These are phyloP conservation scores for Curvularia eragrostidis DNA, from an alignment of 2,329 filamentous ascomycete genomes.

Conservation along the genomic window DNA sequence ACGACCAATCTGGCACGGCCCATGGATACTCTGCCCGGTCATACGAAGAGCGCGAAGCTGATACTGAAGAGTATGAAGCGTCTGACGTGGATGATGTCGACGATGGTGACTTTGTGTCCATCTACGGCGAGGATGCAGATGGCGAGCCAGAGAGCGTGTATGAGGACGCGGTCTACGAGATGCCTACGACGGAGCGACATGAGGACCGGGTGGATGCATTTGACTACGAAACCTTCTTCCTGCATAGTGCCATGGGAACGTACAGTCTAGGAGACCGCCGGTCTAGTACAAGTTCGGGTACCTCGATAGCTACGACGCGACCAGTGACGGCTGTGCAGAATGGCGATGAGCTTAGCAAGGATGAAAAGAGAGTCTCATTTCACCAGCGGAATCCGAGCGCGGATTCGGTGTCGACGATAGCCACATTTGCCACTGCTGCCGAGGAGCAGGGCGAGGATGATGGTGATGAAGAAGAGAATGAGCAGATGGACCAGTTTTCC, in stretches of 20 bases:
- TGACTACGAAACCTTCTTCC: constrained; percentile 94
- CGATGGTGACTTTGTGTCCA: constrained; percentile 43
- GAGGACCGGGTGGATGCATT: constrained; percentile 95
- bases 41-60: constrained; percentile 36
- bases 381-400: constrained; percentile 62
- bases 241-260: constrained; percentile 88
- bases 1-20: background rate
- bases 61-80: constrained; percentile 28
- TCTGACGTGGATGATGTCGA: constrained; percentile 50
- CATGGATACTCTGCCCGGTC: constrained; percentile 12
- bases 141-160: constrained; percentile 49
- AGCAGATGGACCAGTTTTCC: constrained; percentile 51
- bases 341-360: constrained; percentile 26
- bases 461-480: constrained; percentile 50
- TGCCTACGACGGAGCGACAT: constrained; percentile 64
- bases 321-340: constrained; percentile 40
- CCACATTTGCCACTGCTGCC: constrained; percentile 68
- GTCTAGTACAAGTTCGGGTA: constrained; percentile 60
- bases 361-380: constrained; percentile 38
- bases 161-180: constrained; percentile 54
- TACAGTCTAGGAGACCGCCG: constrained; percentile 66
- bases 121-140: constrained; percentile 38
- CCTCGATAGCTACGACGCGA: constrained; percentile 60
- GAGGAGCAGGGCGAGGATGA: constrained; percentile 56
- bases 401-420: constrained; percentile 67